phyloP scores from a whole-genome alignment of 1,284 basidiomycete genomes.

The Ustanciosporium gigantosporum region DNA sequence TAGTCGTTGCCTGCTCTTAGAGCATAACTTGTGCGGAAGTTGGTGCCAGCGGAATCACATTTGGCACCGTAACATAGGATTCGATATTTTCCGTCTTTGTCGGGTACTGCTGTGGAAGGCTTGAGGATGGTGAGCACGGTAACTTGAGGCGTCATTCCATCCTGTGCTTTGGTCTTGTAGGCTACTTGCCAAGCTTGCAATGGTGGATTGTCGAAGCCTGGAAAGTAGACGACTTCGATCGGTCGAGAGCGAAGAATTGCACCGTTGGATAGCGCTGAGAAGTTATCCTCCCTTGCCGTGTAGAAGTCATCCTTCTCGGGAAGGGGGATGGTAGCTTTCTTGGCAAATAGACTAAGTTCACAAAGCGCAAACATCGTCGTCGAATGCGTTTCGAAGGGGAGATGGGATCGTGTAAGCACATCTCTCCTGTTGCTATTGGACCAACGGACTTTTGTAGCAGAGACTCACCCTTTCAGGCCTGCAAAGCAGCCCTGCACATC shows the following conservation, averaged over 20 bases:
- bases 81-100: slow-evolving; percentile 20
- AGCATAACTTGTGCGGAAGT: slow-evolving; percentile 37
- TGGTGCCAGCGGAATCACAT: slow-evolving; percentile 27
- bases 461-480: slow-evolving; percentile 13
- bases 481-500: slow-evolving; percentile 23
- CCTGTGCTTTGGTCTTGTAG: slow-evolving; percentile 35
- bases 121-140: slow-evolving; percentile 37
- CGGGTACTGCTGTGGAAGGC: slow-evolving; percentile 19
- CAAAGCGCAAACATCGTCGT: neutral
- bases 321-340: slow-evolving; percentile 6
- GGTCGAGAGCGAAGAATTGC: slow-evolving; percentile 35
- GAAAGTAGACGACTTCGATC: slow-evolving; percentile 34
- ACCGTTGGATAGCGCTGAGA: slow-evolving; percentile 18
- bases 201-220: slow-evolving; percentile 31
- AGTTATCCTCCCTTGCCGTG: slow-evolving; percentile 9
- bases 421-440: too few relatives aligned
- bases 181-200: slow-evolving; percentile 43
- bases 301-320: slow-evolving; percentile 48
- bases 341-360: slow-evolving; percentile 13
- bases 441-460: neutral
- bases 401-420: too few relatives aligned
- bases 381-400: too few relatives aligned
- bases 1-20: slow-evolving; percentile 27
- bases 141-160: slow-evolving; percentile 35
- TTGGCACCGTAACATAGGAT: slow-evolving; percentile 28